Base-by-base conservation (phyloP, 2,329 filamentous ascomycete genomes). In the Tothia fuscella region DNA sequence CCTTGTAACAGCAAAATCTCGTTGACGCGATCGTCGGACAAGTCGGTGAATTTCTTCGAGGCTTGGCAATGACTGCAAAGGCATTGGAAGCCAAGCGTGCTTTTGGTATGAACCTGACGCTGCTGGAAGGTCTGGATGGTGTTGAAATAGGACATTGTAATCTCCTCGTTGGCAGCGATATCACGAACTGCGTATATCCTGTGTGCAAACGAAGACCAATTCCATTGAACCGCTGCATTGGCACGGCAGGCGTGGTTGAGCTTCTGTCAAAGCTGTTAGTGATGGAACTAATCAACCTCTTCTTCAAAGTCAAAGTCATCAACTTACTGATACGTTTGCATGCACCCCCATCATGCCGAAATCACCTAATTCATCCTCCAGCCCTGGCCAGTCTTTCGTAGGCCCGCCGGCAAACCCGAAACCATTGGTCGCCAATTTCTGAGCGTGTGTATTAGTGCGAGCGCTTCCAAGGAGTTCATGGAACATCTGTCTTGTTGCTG, bases 21-120 rank as follows among this genome's bases (percentile, higher is more conserved):
- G 3, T 43, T 39, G 13, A 63, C 51, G 16, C 61, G 55, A 7
- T 46, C 41, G 39, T 64, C 60, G n/a, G 60, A 63, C 40, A 54
- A 51, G n/a, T 48, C 50, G 25, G 50, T 49, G 6, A 54, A 31
- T 29, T 53, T 49, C 14, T 48, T 42, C 22, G 51, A 47, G 3
- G 48, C 48, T 2, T 52, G 56, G 49, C 63, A 65, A 12, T 57
- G 51, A 0, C 48, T 44, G 42, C 63, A 66, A 10, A 52, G 50
- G 47, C 63, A 66, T 5, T 47, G 25, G 45, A 66, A 66, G 4
- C 58, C 57, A 61, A 62, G 65, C 32, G 52, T 50, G 10, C 52
- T 48, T 3, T 50, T 44, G 2, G 63, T 51, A 9, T 49, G 49
- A 26, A 48, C 43, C 26, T 58, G 56, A 5, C 63, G 52, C 19